Percentiles rank a stretch among this genome's conserved stretches.
These are phyloP conservation scores for Penicillium fimorum DNA, from an alignment of 495 filamentous ascomycete genomes.

Conservation along the genomic window DNA sequence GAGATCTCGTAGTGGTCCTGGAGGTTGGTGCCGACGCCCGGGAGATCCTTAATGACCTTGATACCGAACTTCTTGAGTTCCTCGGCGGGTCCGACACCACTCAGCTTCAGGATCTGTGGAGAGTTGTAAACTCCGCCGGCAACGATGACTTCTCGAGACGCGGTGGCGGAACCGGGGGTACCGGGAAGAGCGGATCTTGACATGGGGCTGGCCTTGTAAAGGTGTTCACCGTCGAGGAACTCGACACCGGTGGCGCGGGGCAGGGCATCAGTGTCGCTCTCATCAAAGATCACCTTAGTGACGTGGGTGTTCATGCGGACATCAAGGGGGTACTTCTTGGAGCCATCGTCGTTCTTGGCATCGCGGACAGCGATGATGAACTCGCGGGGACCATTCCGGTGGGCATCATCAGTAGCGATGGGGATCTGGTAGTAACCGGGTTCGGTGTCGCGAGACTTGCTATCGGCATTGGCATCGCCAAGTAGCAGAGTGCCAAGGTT, in stretches of 20 bases:
- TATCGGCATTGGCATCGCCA: conserved; percentile 53
- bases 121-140: conserved; percentile 61
- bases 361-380: conserved; percentile 52
- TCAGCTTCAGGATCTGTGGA: conserved; percentile 63
- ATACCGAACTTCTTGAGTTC: conserved; percentile 53
- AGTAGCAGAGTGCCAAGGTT: conserved; percentile 45
- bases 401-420: conserved; percentile 41
- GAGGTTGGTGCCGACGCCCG: conserved; percentile 66
- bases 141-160: conserved; percentile 58
- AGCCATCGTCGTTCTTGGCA: conserved; percentile 49
- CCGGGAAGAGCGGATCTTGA: conserved; percentile 29
- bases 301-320: conserved; percentile 60
- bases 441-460: conserved; percentile 35
- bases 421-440: conserved; percentile 55
- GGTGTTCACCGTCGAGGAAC: conserved; percentile 56
- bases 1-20: conserved; percentile 63
- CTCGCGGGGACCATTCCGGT: conserved; percentile 53
- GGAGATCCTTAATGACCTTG: conserved; percentile 52
- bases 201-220: conserved; percentile 59
- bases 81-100: conserved; percentile 55
- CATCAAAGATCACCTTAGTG: conserved; percentile 59
- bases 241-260: conserved; percentile 61
- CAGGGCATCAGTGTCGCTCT: conserved; percentile 22
- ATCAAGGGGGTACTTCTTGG: conserved; percentile 56
- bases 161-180: conserved; percentile 44